Conservation (phyloP, 345 rosid species). For the Alliaria petiolata region DNA sequence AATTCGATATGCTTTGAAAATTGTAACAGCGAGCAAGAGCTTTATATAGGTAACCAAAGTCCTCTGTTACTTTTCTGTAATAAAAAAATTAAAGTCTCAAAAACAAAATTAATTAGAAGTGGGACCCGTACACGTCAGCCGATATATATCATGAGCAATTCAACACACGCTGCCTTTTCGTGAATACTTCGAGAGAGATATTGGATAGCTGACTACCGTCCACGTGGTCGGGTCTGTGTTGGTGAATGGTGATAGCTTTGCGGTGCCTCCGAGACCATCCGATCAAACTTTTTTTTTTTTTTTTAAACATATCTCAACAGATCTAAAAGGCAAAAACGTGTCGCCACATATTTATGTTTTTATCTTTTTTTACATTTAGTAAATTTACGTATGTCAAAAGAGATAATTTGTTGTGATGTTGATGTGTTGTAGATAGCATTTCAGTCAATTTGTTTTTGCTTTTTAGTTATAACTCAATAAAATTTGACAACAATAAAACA, state of each 20-base stretch:
- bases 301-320: background rate
- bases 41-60: slow-evolving; percentile 30
- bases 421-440: too few species aligned
- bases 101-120: background rate
- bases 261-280: background rate
- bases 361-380: background rate
- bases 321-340: slow-evolving; percentile 5
- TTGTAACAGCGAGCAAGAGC: background rate
- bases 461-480: too few species aligned
- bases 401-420: background rate
- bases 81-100: too few species aligned
- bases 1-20: background rate
- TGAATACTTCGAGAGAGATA: slow-evolving; percentile 3
- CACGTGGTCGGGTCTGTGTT: slow-evolving; percentile 7
- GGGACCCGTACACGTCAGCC: slow-evolving; percentile 22
- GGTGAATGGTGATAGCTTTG: slow-evolving; percentile 11
- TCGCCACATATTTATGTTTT: slow-evolving; percentile 26
- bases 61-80: background rate
- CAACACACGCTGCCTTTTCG: slow-evolving; percentile 18
- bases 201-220: background rate
- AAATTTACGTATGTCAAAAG: background rate
- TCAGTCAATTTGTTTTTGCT: too few species aligned
- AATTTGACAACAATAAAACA: too few species aligned
- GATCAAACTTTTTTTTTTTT: too few species aligned
- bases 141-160: slow-evolving; percentile 10